These are phyloP conservation scores for Phytophthora kernoviae DNA, from an alignment of 352 stramenopile genomes.

Conservation along the genomic window DNA sequence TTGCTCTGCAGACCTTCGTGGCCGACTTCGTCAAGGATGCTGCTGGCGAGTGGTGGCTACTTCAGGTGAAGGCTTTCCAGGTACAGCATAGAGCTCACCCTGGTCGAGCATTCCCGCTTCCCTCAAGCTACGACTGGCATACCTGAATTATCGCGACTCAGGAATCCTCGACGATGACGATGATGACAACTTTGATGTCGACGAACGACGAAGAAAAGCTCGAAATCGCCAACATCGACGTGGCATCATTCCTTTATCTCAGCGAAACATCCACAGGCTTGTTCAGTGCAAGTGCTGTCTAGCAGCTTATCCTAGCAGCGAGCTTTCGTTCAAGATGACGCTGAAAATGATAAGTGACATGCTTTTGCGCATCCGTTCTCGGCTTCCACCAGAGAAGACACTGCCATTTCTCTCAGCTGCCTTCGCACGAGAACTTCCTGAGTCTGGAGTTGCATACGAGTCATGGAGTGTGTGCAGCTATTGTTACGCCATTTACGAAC, in stretches of 20 bases:
- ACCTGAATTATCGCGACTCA: constrained; percentile 73
- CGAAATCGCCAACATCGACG: constrained; percentile 22
- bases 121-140: constrained; percentile 48
- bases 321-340: constrained; percentile 89
- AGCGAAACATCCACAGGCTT: constrained; percentile 74
- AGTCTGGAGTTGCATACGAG: constrained; percentile 75
- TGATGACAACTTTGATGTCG: constrained; percentile 25
- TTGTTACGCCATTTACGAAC: constrained; percentile 87
- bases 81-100: constrained; percentile 42
- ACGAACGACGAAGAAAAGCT: constrained; percentile 18
- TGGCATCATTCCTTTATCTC: constrained; percentile 33
- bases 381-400: constrained; percentile 51
- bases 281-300: constrained; percentile 84
- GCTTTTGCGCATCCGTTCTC: constrained; percentile 66
- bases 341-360: constrained; percentile 89
- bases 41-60: constrained; percentile 72
- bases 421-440: constrained; percentile 45
- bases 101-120: constrained; percentile 46
- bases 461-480: constrained; percentile 86
- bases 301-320: constrained; percentile 68
- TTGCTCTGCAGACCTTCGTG: constrained; percentile 71
- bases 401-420: constrained; percentile 55
- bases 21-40: constrained; percentile 77
- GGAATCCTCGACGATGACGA: constrained; percentile 71
- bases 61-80: constrained; percentile 83